Base-by-base conservation (phyloP, 2,329 filamentous ascomycete species). In the Fusarium sambucinum region DNA sequence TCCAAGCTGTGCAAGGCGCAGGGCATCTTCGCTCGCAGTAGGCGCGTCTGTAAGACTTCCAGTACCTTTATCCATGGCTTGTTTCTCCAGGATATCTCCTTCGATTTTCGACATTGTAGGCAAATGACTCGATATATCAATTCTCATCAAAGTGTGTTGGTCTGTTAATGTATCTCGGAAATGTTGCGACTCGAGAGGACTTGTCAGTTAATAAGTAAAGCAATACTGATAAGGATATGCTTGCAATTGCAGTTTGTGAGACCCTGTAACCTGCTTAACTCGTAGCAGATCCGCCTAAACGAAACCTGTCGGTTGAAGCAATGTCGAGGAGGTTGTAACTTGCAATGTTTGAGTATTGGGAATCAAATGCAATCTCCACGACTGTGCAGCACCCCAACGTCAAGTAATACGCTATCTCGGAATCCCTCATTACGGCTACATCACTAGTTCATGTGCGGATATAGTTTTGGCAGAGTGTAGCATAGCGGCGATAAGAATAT, bases 1-100 rank as follows among this genome's bases (percentile, higher is more conserved):
- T 7, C 75, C 75, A 13, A 77, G 44, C 54, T 76, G 73, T 3
- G 73, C 75, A 14, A 77, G 66, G 2, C 73, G 66, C 30, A 62
- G n/a, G 1, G 72, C 68, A 32, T 70, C 68, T 17, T 71, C 65
- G 5, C 35, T 58, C 0, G 23, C 16, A 17, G 17, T 6, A 6
- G 23, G 10, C 5, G 27, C 32, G 5, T 38, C 33, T 5, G 37
- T 38, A 6, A 68, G 12, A 19, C 51, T 69, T 6, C 25, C 41
- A 4, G 21, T n/a, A 29, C 54, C 38, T 21, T 68, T 68, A 1
- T 67, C 52, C 40, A 61, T 65, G 21, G 19, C 4, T 19, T 42
- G 37, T 5, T 29, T 7, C 7, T 51, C 27, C 8, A 30, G 21
- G 12, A 38, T 6, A n/a, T 55, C 25, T 19, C 40, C 19, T 30